Evolutionary conservation across 257 asterid genomes (phyloP).

Genomic region (Plantago elongata): DNA sequence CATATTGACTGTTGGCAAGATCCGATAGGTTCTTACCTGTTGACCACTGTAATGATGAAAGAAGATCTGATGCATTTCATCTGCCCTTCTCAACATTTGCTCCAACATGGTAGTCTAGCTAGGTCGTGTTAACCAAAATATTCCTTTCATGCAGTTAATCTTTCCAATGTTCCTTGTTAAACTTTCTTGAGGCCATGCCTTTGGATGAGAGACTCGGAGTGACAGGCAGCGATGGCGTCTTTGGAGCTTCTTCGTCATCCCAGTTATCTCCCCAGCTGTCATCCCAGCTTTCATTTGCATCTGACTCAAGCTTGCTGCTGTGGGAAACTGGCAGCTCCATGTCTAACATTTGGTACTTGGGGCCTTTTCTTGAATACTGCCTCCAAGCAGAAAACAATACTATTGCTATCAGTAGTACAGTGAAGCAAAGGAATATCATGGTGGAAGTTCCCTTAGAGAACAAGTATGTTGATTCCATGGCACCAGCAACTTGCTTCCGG

Average conservation of each 20-base stretch:
- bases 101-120: constrained; percentile 5
- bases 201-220: constrained; percentile 58
- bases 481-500: constrained; percentile 26
- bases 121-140: neutral
- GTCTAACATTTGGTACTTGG: constrained; percentile 57
- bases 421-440: constrained; percentile 34
- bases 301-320: constrained; percentile 28
- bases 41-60: neutral
- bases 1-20: too few species aligned
- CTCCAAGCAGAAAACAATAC: constrained; percentile 35
- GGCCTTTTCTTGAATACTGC: constrained; percentile 29
- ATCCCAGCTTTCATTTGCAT: constrained; percentile 66
- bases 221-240: constrained; percentile 45
- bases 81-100: neutral
- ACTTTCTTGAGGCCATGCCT: constrained; percentile 51
- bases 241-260: constrained; percentile 86
- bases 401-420: constrained; percentile 27
- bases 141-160: constrained; percentile 33
- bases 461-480: constrained; percentile 26
- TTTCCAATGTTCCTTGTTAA: constrained; percentile 70
- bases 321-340: constrained; percentile 69
- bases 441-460: constrained; percentile 24
- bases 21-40: neutral
- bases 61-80: constrained; percentile 15
- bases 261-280: constrained; percentile 74